Evolutionary conservation across 345 rosid species (phyloP), one percentile per base, ranked within the genome.

Genomic region (Pistacia vera): DNA sequence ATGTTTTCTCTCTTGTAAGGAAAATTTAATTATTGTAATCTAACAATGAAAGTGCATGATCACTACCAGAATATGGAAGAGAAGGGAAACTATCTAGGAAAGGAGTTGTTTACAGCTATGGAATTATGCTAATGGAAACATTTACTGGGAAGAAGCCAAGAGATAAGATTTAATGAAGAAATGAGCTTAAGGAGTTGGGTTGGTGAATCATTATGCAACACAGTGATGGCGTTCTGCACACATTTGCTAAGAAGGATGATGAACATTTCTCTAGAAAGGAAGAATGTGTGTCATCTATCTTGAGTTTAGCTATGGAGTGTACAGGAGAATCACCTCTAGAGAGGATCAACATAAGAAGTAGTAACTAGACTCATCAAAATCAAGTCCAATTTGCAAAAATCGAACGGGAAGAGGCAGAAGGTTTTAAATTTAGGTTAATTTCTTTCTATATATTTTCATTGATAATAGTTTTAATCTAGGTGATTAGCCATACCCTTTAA

Each of bases 121-220:
- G 78, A 4, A 75, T 75, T 28, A 44, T 66, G 35, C 18, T 75
- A 14, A 75, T 75, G 73, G 73, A 75, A 59, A 75, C 78, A 4
- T 67, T 75, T 30, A 66, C 78, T 1, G 44, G 60, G 3, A 2
- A 48, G 51, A 48, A 48, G 51, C 7, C 51, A 8, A 77, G 57
- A 5, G 59, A 71, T 18, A 66, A 65, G 7, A 20, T 38, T 63
- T 70, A 30, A 7, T 0, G 80, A 57, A 35, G 79, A 62, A 13
- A 51, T 36, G 48, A 76, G 13, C 65, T 44, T 77, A 16, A 78
- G 10, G n/a, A 1, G 4, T 4, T 54, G 76, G 81, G 72, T 78
- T 11, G 22, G 33, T 36, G 66, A 78, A 22, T 72, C 66, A 33
- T 4, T 72, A 14, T n/a, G 13, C 3, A 25, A 3, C 1, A 33